Evolutionary conservation across 345 rosid genomes (phyloP).

Genomic region (Toxicodendron radicans): DNA sequence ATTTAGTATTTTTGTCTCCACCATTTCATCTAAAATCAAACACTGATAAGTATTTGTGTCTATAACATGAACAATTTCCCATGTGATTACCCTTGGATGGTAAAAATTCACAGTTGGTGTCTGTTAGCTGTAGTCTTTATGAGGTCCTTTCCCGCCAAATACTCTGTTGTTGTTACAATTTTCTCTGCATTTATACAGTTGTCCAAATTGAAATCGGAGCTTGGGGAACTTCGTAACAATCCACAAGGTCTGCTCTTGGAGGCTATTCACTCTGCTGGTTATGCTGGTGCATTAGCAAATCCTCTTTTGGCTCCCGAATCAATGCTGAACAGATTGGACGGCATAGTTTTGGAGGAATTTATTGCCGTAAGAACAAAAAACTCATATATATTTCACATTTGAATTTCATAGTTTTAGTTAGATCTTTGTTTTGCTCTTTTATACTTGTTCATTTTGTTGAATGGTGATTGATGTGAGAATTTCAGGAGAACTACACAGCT

Average conservation of each 20-base stretch:
- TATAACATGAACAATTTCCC: background rate
- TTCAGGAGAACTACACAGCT: constrained; percentile 69
- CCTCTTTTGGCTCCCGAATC: constrained; percentile 65
- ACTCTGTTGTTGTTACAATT: background rate
- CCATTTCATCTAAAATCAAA: too few relatives aligned
- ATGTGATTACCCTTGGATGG: background rate
- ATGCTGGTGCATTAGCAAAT: constrained; percentile 64
- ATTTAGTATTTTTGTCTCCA: background rate
- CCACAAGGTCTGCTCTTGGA: constrained; percentile 72
- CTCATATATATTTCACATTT: background rate
- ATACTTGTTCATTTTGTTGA: constrained; percentile 8
- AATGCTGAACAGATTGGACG: constrained; percentile 47
- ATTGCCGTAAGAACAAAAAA: constrained; percentile 47
- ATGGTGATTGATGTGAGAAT: constrained; percentile 21
- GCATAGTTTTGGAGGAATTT: constrained; percentile 58
- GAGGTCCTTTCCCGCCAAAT: background rate
- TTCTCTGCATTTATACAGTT: constrained; percentile 37
- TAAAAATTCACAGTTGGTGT: background rate
- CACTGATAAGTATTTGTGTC: background rate
- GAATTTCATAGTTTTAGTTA: constrained; percentile 1
- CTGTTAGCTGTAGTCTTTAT: background rate
- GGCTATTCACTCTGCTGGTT: constrained; percentile 73
- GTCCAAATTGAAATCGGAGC: constrained; percentile 54
- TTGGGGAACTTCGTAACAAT: constrained; percentile 54
- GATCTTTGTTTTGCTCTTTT: constrained; percentile 11